phyloP scores from a whole-genome alignment of 768 basidiomycete species.

The Mycena venus region DNA sequence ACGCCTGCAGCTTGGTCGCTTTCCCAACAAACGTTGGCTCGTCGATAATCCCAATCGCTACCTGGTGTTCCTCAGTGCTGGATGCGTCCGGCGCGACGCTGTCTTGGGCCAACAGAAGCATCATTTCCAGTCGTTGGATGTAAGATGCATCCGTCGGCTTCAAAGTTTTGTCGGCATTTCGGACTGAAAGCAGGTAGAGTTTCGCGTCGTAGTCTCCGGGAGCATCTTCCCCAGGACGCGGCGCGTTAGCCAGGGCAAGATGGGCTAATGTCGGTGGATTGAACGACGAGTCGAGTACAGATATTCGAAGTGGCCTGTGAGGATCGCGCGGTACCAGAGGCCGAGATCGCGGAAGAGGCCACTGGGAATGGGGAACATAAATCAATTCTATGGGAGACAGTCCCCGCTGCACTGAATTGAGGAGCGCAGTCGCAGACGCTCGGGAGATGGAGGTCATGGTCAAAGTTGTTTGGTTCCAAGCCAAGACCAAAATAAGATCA shows the following conservation, averaged over 20 bases:
- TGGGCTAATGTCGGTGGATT: constrained; percentile 94
- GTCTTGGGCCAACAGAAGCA: constrained; percentile 73
- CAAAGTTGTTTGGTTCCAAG: background rate
- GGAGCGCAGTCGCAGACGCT: constrained; percentile 29
- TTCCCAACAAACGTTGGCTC: constrained; percentile 94
- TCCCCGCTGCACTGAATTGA: constrained; percentile 60
- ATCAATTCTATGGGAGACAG: constrained; percentile 68
- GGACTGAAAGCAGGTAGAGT: constrained; percentile 84
- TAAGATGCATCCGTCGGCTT: constrained; percentile 80
- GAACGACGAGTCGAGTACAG: constrained; percentile 92
- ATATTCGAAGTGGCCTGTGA: constrained; percentile 60
- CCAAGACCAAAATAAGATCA: background rate
- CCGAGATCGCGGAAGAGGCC: constrained; percentile 66
- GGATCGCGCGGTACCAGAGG: background rate
- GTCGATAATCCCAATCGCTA: constrained; percentile 86
- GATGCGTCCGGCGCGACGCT: constrained; percentile 41
- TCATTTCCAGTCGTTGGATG: constrained; percentile 90
- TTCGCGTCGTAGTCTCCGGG: constrained; percentile 73
- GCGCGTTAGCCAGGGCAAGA: constrained; percentile 75
- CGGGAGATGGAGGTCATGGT: constrained; percentile 21
- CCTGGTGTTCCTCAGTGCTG: constrained; percentile 21
- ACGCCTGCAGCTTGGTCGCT: constrained; percentile 67
- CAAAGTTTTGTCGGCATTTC: constrained; percentile 88
- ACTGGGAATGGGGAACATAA: constrained; percentile 69
- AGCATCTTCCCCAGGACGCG: constrained; percentile 37